Base-by-base conservation (phyloP, 225 moss, liverwort and hornwort genomes). In the Pleurozium schreberi region DNA sequence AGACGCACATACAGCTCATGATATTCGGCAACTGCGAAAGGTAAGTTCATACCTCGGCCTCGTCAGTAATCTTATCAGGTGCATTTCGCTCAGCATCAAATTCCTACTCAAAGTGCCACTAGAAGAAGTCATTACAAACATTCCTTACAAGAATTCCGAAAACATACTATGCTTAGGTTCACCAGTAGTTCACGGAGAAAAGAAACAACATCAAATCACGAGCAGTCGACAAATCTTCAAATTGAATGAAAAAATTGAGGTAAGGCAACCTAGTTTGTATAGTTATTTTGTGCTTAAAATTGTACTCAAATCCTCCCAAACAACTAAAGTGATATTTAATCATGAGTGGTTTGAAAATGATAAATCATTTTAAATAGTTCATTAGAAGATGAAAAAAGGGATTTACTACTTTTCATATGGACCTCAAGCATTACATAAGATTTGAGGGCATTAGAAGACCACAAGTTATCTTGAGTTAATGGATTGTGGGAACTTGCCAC, bases 41-140 rank as follows among this genome's bases (percentile, higher is more conserved):
- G 76, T 69, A 23, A 64, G 8, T 82, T 74, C 80, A 73, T 90
- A 93, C 93, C 93, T 80, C 59, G 63, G 36, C 25, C n/a, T 85
- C 90, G 57, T 90, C 80, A 58, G 89, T 82, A 66, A 55, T 64
- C 66, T 34, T 85, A 61, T 92, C 89, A 80, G 89, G 87, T 85
- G 89, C 90, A 89, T 89, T 83, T 78, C 82, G 93, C 89, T 92
- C 92, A 45, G 93, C 89, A 82, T 92, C 92, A 89, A 82, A 81
- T 85, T 93, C 90, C 93, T 93, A 81, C 77, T 82, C 81, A 90
- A 63, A 81, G 60, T 34, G 69, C 60, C 71, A 90, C 85, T 65
- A 68, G 18, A 85, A 40, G n/a, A 18, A 47, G n/a, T 67, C 68
- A 40, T 76, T 59, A 58, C 38, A 70, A 67, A 67, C 36, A 60